phyloP scores from a whole-genome alignment of 2,329 filamentous ascomycete species.

The Drechslerella coelobrocha region DNA sequence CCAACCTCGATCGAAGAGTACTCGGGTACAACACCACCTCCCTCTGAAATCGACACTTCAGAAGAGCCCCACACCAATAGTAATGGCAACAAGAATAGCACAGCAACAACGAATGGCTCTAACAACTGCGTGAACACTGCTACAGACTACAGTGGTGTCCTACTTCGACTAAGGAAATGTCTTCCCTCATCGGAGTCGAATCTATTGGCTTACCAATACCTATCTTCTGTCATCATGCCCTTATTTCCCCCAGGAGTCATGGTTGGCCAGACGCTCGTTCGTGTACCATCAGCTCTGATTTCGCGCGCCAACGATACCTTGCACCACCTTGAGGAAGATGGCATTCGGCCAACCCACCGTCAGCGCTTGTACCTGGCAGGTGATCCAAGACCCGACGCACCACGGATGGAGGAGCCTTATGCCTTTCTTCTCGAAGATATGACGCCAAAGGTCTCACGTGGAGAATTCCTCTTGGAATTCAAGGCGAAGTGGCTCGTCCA shows the following conservation, averaged over 20 bases:
- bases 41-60: constrained; percentile 52
- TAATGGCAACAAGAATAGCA: constrained; percentile 5
- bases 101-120: constrained; percentile 41
- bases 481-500: constrained; percentile 86
- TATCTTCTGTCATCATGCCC: constrained; percentile 64
- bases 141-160: constrained; percentile 57
- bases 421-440: constrained; percentile 79
- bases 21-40: constrained; percentile 53
- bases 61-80: neutral
- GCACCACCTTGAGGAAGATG: constrained; percentile 60
- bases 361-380: constrained; percentile 63
- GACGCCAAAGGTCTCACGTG: constrained; percentile 59
- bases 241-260: constrained; percentile 66
- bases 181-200: constrained; percentile 62
- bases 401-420: constrained; percentile 57
- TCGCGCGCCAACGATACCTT: constrained; percentile 66
- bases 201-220: constrained; percentile 60
- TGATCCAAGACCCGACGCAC: constrained; percentile 59
- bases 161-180: constrained; percentile 70
- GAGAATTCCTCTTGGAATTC: constrained; percentile 69
- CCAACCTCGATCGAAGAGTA: constrained; percentile 56
- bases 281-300: constrained; percentile 60
- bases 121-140: neutral
- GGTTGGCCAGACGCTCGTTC: constrained; percentile 65
- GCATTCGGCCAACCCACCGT: constrained; percentile 62